phyloP scores from a whole-genome alignment of 768 basidiomycete species.

The Asterophora parasitica region DNA sequence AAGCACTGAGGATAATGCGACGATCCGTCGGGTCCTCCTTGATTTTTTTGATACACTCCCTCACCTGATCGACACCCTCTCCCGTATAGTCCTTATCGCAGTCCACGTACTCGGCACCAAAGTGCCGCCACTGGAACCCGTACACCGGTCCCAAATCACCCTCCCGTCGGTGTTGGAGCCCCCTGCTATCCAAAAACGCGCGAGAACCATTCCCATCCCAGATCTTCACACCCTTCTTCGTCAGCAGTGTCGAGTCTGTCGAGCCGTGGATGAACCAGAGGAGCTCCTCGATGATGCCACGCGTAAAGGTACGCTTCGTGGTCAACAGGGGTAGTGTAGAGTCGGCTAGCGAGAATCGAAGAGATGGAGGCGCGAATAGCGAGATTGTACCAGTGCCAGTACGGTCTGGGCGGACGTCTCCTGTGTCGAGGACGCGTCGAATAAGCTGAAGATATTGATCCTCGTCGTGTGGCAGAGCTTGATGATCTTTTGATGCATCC shows the following conservation, averaged over 20 bases:
- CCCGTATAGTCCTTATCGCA: conserved; percentile 75
- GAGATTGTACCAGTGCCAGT: conserved; percentile 94
- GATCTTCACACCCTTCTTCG: conserved; percentile 84
- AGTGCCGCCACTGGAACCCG: conserved; percentile 96
- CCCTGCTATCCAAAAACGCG: conserved; percentile 80
- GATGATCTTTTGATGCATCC: conserved; percentile 46
- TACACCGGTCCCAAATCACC: conserved; percentile 97
- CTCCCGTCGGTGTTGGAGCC: conserved; percentile 77
- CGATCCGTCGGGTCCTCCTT: conserved; percentile 90
- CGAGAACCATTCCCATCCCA: conserved; percentile 97
- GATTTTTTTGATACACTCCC: conserved; percentile 88
- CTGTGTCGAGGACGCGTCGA: conserved; percentile 63
- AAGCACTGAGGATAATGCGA: conserved; percentile 91
- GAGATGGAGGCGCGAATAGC: conserved; percentile 83
- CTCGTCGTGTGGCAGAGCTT: conserved; percentile 62
- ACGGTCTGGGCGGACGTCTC: conserved; percentile 80
- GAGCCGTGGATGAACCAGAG: conserved; percentile 89
- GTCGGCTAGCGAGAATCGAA: conserved; percentile 84
- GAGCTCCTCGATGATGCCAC: conserved; percentile 90
- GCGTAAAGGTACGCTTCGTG: conserved; percentile 90
- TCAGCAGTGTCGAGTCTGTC: conserved; percentile 76
- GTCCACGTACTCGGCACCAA: conserved; percentile 78
- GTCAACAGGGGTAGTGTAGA: conserved; percentile 83
- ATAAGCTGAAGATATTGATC: conserved; percentile 87
- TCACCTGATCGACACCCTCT: conserved; percentile 88